Conservation (phyloP, 352 stramenopile genomes). For the Globisporangium heterothallicum region DNA sequence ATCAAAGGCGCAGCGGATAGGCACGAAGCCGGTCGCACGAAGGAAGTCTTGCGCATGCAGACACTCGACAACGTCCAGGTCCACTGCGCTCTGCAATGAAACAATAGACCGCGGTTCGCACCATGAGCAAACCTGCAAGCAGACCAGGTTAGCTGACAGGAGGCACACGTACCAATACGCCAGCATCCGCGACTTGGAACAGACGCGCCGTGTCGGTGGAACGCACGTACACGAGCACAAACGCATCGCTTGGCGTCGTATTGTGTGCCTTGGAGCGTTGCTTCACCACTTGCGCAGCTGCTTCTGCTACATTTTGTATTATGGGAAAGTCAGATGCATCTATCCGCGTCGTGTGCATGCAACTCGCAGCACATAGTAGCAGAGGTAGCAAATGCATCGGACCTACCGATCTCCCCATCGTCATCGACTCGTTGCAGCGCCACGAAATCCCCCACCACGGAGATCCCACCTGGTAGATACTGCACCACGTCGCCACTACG, state of each 20-base stretch:
- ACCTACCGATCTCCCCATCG: conserved; percentile 2
- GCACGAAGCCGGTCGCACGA: conserved; percentile 18
- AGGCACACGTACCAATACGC: not conserved
- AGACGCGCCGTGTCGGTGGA: conserved; percentile 12
- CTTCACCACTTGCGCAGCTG: not conserved
- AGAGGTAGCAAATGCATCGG: no score
- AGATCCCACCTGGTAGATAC: conserved; percentile 8
- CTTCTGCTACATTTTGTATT: not conserved
- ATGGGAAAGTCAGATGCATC: not conserved
- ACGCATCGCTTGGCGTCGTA: not conserved
- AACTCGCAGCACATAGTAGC: not conserved
- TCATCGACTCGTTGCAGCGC: conserved; percentile 9
- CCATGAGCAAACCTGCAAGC: no score
- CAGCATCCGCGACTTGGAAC: conserved; percentile 2
- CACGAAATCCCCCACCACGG: conserved; percentile 5
- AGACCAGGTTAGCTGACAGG: no score
- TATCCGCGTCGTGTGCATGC: not conserved
- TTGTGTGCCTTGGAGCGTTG: no score
- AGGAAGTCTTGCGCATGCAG: conserved; percentile 52
- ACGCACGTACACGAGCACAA: conserved; percentile 23
- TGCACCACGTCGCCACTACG: not conserved
- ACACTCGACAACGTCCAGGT: conserved; percentile 30
- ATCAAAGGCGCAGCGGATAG: conserved; percentile 39
- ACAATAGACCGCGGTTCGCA: no score
- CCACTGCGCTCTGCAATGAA: conserved; percentile 4